phyloP scores from a whole-genome alignment of 2,329 filamentous ascomycete genomes.

The Cadophora gregata region DNA sequence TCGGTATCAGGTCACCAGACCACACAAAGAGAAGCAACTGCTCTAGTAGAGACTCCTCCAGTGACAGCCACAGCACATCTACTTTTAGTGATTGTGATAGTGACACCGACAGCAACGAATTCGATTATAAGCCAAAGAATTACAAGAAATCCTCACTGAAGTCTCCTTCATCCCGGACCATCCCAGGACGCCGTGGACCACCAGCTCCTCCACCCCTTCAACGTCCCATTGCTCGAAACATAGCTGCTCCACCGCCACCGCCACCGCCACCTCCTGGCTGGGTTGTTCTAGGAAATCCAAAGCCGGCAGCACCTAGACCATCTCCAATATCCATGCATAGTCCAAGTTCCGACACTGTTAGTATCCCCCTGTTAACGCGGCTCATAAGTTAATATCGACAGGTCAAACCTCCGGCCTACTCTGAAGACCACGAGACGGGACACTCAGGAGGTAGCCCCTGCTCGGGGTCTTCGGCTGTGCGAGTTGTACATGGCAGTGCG shows the following conservation, averaged over 20 bases:
- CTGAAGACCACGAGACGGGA: neutral
- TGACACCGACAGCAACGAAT: slow-evolving; percentile 18
- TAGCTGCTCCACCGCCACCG: too few relatives aligned
- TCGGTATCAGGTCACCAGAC: slow-evolving; percentile 28
- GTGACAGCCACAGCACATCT: slow-evolving; percentile 15
- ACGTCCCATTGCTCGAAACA: neutral
- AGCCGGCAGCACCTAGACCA: neutral
- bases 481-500: neutral
- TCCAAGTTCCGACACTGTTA: neutral
- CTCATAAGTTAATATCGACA: slow-evolving; percentile 4
- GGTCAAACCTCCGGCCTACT: slow-evolving; percentile 26
- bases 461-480: neutral
- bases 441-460: neutral
- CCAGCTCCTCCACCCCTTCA: neutral
- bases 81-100: slow-evolving; percentile 24
- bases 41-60: slow-evolving; percentile 8
- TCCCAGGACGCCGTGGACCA: slow-evolving; percentile 15
- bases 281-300: neutral
- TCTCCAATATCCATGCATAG: neutral
- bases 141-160: neutral
- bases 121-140: neutral
- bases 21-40: neutral
- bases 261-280: neutral
- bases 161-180: neutral
- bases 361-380: neutral